phyloP scores from a whole-genome alignment of 2,329 filamentous ascomycete genomes.

The Ophiostoma australiae region DNA sequence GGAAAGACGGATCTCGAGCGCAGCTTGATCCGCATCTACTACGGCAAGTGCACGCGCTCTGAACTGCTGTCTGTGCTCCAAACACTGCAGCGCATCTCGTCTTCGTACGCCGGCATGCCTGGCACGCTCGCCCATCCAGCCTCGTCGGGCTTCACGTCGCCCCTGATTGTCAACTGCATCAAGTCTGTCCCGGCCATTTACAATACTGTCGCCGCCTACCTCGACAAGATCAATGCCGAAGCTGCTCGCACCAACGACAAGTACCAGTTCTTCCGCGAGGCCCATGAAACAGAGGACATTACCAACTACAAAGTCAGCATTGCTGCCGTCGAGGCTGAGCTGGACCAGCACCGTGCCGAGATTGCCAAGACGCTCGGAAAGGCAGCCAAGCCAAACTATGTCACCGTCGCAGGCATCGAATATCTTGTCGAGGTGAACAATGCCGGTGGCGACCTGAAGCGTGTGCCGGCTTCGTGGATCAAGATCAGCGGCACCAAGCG shows the following conservation, averaged over 20 bases:
- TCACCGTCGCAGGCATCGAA: conserved; percentile 83
- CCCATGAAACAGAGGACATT: conserved; percentile 83
- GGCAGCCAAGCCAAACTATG: conserved; percentile 63
- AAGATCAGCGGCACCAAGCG: conserved; percentile 96
- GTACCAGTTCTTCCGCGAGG: conserved; percentile 85
- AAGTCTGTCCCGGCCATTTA: conserved; percentile 71
- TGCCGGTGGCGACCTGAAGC: conserved; percentile 59
- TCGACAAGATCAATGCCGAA: conserved; percentile 79
- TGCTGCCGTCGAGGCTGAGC: conserved; percentile 82
- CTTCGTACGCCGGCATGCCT: conserved; percentile 55
- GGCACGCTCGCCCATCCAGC: conserved; percentile 35
- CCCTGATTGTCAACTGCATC: conserved; percentile 65
- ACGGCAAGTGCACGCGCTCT: conserved; percentile 86
- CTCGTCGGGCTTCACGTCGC: conserved; percentile 60
- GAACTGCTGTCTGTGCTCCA: conserved; percentile 84
- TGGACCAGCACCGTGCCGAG: conserved; percentile 67
- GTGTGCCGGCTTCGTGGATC: conserved; percentile 87
- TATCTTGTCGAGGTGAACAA: conserved; percentile 92
- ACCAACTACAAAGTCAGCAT: conserved; percentile 86
- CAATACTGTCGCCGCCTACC: conserved; percentile 64
- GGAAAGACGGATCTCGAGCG: conserved; percentile 80
- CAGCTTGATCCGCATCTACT: conserved; percentile 91
- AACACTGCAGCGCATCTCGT: conserved; percentile 73
- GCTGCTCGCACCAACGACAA: conserved; percentile 86
- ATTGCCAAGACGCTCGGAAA: conserved; percentile 69